Percentiles rank a stretch among this genome's conserved stretches.
These are phyloP conservation scores for Niveomyces coronatus DNA, from an alignment of 2,329 filamentous ascomycete species.

Conservation along the genomic window DNA sequence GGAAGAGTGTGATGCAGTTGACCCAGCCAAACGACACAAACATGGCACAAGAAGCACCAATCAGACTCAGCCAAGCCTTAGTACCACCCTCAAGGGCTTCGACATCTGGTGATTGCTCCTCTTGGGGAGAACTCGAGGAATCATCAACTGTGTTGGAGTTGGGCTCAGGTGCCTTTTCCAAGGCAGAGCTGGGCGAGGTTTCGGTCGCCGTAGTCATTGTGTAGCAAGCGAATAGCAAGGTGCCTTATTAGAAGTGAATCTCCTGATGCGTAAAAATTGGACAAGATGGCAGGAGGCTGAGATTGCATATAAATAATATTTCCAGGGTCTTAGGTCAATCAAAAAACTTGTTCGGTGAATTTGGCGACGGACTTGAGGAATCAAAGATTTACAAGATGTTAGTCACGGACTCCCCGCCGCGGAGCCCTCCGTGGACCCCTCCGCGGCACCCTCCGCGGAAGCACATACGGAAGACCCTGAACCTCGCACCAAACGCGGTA, in stretches of 20 bases:
- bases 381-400: not conserved
- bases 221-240: not conserved
- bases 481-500: not conserved
- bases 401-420: not conserved
- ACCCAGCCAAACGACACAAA: constrained; percentile 18
- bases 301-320: not conserved
- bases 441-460: not conserved
- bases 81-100: constrained; percentile 10
- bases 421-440: not conserved
- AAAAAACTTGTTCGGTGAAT: not conserved
- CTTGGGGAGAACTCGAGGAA: not conserved
- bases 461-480: not conserved
- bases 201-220: not conserved
- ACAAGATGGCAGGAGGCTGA: not conserved
- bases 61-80: constrained; percentile 10
- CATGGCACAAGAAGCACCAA: constrained; percentile 9
- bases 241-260: not conserved
- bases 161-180: not conserved
- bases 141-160: not conserved
- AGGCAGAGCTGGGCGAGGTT: not conserved
- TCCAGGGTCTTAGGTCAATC: not conserved
- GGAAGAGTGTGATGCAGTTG: constrained; percentile 33
- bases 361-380: not conserved
- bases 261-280: not conserved
- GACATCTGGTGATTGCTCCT: not conserved